phyloP scores from a whole-genome alignment of 257 asterid species.

The Rubia yunnanensis region DNA sequence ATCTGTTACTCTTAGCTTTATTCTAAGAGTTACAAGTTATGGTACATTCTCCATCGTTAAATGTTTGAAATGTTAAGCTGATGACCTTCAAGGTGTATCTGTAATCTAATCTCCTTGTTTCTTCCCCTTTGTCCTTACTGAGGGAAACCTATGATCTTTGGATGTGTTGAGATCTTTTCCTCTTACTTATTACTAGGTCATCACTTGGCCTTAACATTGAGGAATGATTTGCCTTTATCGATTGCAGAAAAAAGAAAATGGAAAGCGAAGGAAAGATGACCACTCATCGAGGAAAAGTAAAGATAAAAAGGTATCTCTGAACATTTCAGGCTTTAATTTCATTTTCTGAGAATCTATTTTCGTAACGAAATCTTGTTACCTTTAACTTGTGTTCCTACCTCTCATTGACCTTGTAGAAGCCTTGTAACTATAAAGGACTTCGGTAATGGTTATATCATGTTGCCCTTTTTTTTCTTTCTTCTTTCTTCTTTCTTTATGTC shows the following conservation, averaged over 20 bases:
- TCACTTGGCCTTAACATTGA: background rate
- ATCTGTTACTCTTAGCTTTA: background rate
- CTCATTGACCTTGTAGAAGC: background rate
- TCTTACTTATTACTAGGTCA: background rate
- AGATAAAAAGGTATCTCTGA: slow-evolving; percentile 66
- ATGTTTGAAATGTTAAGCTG: background rate
- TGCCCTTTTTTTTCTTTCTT: background rate
- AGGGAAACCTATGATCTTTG: background rate
- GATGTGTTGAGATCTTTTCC: background rate
- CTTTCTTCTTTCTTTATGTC: background rate
- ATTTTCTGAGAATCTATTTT: background rate
- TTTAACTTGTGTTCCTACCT: background rate
- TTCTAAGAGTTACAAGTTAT: slow-evolving; percentile 1
- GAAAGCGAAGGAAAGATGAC: slow-evolving; percentile 91
- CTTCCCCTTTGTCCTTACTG: background rate
- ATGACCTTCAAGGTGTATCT: background rate
- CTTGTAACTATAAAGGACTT: background rate
- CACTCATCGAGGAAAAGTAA: slow-evolving; percentile 55
- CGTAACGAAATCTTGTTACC: background rate
- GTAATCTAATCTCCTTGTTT: background rate
- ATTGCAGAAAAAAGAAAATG: slow-evolving; percentile 77
- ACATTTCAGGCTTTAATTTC: slow-evolving; percentile 10
- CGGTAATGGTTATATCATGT: background rate
- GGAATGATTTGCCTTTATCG: slow-evolving; percentile 2
- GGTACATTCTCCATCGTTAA: background rate